A percentile compares a stretch with the other conserved stretches of the same genome.
Evolutionary conservation across 2,329 filamentous ascomycete species (phyloP).

Genomic region (Podosphaera fusca): DNA sequence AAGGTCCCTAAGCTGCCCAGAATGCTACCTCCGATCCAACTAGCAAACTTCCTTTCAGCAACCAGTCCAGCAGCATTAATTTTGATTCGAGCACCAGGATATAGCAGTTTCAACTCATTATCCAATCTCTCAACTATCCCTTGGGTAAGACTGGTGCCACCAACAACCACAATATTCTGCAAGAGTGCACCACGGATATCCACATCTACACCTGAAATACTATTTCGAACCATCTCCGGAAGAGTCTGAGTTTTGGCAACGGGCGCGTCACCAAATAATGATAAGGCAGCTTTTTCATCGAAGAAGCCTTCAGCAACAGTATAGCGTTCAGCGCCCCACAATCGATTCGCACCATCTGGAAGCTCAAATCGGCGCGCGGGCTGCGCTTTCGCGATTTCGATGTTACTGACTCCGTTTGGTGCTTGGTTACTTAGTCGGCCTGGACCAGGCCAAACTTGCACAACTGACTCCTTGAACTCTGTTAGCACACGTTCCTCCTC

Average conservation of each 20-base stretch:
- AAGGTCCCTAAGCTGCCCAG: slow-evolving; percentile 88
- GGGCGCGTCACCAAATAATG: slow-evolving; percentile 20
- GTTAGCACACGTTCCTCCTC: slow-evolving; percentile 85
- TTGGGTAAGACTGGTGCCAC: slow-evolving; percentile 66
- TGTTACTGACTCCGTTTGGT: slow-evolving; percentile 35
- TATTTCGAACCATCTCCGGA: slow-evolving; percentile 56
- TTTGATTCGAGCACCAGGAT: slow-evolving; percentile 67
- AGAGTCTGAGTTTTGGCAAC: slow-evolving; percentile 55
- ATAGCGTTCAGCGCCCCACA: slow-evolving; percentile 78
- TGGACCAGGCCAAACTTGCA: slow-evolving; percentile 76
- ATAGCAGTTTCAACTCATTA: slow-evolving; percentile 58
- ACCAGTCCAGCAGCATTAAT: slow-evolving; percentile 71
- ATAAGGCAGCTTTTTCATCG: slow-evolving; percentile 56
- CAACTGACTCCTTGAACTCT: slow-evolving; percentile 94
- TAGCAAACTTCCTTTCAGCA: slow-evolving; percentile 72
- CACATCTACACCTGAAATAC: slow-evolving; percentile 62
- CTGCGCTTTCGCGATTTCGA: slow-evolving; percentile 48
- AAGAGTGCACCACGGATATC: slow-evolving; percentile 69
- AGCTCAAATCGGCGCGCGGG: slow-evolving; percentile 86
- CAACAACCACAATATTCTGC: slow-evolving; percentile 78
- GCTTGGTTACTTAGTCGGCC: slow-evolving; percentile 31
- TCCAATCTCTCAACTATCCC: slow-evolving; percentile 83
- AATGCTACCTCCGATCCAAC: slow-evolving; percentile 94
- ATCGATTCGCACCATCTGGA: slow-evolving; percentile 87
- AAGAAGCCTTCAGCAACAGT: slow-evolving; percentile 74